Evolutionary conservation across 2,329 filamentous ascomycete species (phyloP), one percentile per base, ranked within the genome.

Genomic region (Penicillium sp.): DNA sequence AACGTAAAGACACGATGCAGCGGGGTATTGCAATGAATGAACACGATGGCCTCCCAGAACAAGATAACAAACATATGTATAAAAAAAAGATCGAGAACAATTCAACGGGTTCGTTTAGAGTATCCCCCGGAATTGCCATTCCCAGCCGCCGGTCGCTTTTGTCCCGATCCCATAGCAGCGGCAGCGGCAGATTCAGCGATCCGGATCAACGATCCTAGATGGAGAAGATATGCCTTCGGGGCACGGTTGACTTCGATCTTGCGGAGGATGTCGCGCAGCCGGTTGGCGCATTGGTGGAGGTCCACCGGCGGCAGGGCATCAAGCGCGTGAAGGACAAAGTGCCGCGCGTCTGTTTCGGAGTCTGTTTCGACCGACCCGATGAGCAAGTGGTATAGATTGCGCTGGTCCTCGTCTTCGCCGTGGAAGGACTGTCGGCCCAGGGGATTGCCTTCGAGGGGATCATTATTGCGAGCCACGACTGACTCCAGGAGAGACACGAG

Each of bases 161-260:
- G 71, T 9, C 68, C 69, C 15, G 65, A 62, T 29, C 57, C 63
- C 7, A 43, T 39, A 7, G 50, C 36, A 42, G 12, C 57, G 23
- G 51, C 54, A 38, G n/a, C 58, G 31, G 53, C 58, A 6, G 70
- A 61, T 58, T 72, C 71, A 17, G 67, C 68, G 31, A 56, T 58
- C 25, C 73, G 68, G 31, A 75, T 67, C 44, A 78, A 48, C 3
- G 61, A 57, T 35, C 63, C 66, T 15, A 78, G 63, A 36, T 70
- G 71, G 31, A 72, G 58, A 31, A 77, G 65, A 50, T 73, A 78
- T 9, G 63, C 62, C 50, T 66, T 69, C 17, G 75, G 75, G 0
- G 73, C 73, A 23, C 71, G 69, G 54, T 78, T 76, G 41, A 77
- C 71, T 62, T 81, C 75, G 50, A 82, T 76, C 63, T 80, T 78